Evolutionary conservation across 2,329 filamentous ascomycete species (phyloP), one percentile per base, ranked within the genome.

Genomic region (Fusarium sp.): DNA sequence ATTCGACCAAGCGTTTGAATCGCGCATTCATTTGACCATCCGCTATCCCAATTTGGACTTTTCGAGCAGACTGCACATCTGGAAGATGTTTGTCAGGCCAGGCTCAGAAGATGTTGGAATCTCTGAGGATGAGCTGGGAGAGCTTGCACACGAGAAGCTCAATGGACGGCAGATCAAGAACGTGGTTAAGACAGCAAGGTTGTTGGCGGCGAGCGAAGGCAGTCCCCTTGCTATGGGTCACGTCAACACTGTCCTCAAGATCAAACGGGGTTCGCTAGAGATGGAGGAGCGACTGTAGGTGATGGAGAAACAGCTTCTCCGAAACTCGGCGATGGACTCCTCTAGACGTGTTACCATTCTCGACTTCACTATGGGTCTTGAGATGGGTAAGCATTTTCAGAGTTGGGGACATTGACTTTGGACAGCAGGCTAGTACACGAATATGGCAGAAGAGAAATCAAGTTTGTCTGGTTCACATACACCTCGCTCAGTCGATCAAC

Each of bases 81-180:
- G 60, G 66, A 40, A 58, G 27, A 60, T 47, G 3, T 68, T 65
- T 46, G 30, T 52, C 0, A 34, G 43, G 34, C 18, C 18, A 4
- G 56, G 46, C 3, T 16, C 39, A 7, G 56, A 60, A 10, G 18
- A 7, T 18, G 28, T 10, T 37, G 31, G 40, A 3, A 9, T 63
- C 7, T 48, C 48, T 10, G 55, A 51, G 9, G 51, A 31, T 31
- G 56, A 66, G 4, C 10, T 67, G 2, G 41, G 13, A 3, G 31
- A 59, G 12, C n/a, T 68, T 3, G 60, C 55, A 0, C 10, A 23
- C 8, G 37, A 50, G 13, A 55, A 57, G 3, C 60, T 65, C 7
- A 68, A 68, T n/a, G 60, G 66, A 12, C 57, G 60, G 9, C 51
- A 68, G 41, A 68, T 68, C 15, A 54, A 68, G 41, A 68, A 68